Base-by-base conservation (phyloP, 352 stramenopile species). In the Globisporangium cystogenes region DNA sequence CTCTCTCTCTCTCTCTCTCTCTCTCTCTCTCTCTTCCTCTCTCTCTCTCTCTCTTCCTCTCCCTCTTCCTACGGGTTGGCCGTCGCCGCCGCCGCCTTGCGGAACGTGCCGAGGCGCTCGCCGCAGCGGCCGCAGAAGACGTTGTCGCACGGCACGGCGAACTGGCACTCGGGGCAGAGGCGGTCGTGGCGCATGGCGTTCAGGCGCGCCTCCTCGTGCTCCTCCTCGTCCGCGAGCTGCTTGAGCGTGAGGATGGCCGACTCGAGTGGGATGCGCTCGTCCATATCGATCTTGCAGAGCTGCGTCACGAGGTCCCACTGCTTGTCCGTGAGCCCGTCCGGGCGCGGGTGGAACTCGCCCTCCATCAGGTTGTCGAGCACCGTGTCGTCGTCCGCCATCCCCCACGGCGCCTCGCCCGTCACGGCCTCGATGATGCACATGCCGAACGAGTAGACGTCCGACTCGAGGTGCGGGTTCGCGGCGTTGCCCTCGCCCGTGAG, bases 391-490 rank as follows among this genome's bases (percentile, higher is more conserved):
- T 64, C 64, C 0, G 63, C 55, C 21, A 66, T n/a, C 2, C 50
- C 59, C 45, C 67, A 81, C 18, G 71, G 71, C 39, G 50, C 45
- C 21, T 74, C 58, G 15, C 59, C 55, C 5, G 51, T 74, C 48
- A 76, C 62, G 0, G 68, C 68, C 37, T 81, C 71, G 20, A 70
- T 55, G 24, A 78, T 70, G 37, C 68, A 77, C 66, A 78, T 74
- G 20, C 68, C 71, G 23, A 81, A 68, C 4, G 62, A 55, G 46
- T 68, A 81, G 7, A 81, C 47, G 21, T 81, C 70, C 0, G 68
- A 75, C 7, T 59, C 62, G 21, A 75, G 67, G 10, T 47, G 49
- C 16, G 65, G 65, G 41, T 52, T 55, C 45, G 39, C 52, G 15
- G 41, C 27, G 48, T 52, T n/a, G 7, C 21, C 43, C 11, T 36